These are phyloP conservation scores for Begonia loranthoides DNA, from an alignment of 306 rosid genomes.

Conservation along the genomic window DNA sequence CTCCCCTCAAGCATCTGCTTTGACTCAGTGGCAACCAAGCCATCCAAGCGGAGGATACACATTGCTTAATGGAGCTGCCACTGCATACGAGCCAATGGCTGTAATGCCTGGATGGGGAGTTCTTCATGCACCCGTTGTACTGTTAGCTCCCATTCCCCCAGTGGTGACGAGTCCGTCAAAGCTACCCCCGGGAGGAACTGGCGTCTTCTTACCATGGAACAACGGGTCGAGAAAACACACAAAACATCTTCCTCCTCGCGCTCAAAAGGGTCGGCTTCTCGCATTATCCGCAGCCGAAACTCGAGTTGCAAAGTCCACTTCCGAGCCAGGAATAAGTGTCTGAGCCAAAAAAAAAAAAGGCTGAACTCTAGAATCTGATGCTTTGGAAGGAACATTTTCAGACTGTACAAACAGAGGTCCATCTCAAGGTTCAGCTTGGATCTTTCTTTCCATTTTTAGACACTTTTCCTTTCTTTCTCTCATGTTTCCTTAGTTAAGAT, in stretches of 20 bases:
- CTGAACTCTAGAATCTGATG: not conserved
- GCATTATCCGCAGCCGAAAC: constrained; percentile 37
- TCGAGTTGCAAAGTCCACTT: constrained; percentile 35
- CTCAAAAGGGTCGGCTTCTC: constrained; percentile 56
- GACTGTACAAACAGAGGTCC: not conserved
- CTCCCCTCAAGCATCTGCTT: constrained; percentile 28
- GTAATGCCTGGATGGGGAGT: constrained; percentile 83
- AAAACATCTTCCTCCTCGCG: constrained; percentile 88
- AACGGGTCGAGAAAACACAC: constrained; percentile 56
- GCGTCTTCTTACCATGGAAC: constrained; percentile 88
- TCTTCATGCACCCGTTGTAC: constrained; percentile 50
- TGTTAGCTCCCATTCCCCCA: constrained; percentile 67
- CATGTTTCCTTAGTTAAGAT: not conserved
- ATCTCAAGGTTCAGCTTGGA: not conserved
- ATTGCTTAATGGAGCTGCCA: constrained; percentile 38
- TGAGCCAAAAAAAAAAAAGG: constrained; percentile 6
- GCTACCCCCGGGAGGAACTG: constrained; percentile 68
- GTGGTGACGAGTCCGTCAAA: constrained; percentile 42
- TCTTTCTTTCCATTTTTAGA: not conserved
- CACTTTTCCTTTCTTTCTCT: not conserved
- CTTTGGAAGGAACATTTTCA: not conserved
- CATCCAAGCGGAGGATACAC: constrained; percentile 31
- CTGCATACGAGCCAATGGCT: constrained; percentile 48
- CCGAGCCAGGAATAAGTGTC: constrained; percentile 33
- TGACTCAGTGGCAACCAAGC: constrained; percentile 68